Conservation (phyloP, 2,329 filamentous ascomycete genomes). For the Aspergillus niger region DNA sequence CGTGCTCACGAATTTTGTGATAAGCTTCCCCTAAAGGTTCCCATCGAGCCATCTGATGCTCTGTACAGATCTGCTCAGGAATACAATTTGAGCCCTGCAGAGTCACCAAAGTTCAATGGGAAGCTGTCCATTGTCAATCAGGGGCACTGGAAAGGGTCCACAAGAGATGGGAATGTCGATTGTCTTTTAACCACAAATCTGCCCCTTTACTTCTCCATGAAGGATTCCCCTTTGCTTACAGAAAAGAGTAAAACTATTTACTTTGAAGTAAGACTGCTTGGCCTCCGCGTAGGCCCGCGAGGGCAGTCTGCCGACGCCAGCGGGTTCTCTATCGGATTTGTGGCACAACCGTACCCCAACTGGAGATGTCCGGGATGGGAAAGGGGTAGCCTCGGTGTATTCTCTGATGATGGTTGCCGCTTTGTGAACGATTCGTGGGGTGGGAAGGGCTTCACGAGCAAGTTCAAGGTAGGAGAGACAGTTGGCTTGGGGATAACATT, state of each 20-base stretch:
- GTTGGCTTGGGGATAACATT: slow-evolving; percentile 63
- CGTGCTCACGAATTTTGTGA: slow-evolving; percentile 60
- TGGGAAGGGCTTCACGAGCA: slow-evolving; percentile 58
- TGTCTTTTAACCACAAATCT: slow-evolving; percentile 56
- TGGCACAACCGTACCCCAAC: slow-evolving; percentile 62
- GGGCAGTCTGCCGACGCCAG: slow-evolving; percentile 43
- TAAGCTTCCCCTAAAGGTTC: slow-evolving; percentile 53
- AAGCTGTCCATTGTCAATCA: slow-evolving; percentile 38
- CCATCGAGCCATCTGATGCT: slow-evolving; percentile 46
- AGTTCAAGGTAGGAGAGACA: slow-evolving; percentile 57
- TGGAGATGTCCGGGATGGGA: slow-evolving; percentile 67
- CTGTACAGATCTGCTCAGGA: slow-evolving; percentile 47
- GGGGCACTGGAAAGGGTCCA: slow-evolving; percentile 50
- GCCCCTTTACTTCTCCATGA: slow-evolving; percentile 57
- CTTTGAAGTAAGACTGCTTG: slow-evolving; percentile 58
- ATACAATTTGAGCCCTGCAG: slow-evolving; percentile 49
- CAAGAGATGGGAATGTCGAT: slow-evolving; percentile 49
- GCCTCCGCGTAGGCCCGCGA: slow-evolving; percentile 43
- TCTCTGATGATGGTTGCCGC: slow-evolving; percentile 63
- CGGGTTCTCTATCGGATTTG: slow-evolving; percentile 61
- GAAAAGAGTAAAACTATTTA: slow-evolving; percentile 57
- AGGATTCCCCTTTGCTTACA: slow-evolving; percentile 53
- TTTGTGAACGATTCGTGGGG: slow-evolving; percentile 66
- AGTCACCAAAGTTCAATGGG: slow-evolving; percentile 45
- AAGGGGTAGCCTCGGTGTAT: slow-evolving; percentile 61